Evolutionary conservation across 345 rosid genomes (phyloP), one percentile per base, ranked within the genome.

Genomic region (Conringia planisiliqua): DNA sequence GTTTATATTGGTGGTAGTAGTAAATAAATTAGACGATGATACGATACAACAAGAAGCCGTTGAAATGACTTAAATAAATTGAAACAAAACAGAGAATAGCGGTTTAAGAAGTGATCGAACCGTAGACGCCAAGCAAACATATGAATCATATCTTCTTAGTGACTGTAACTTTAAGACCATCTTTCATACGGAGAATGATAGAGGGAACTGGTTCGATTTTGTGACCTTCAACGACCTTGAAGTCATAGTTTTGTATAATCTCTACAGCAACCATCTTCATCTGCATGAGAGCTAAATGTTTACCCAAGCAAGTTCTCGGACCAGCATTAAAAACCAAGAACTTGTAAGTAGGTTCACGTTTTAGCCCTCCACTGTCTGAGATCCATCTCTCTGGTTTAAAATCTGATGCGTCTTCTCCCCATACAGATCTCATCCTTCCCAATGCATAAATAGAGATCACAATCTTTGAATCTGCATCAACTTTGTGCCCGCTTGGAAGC

Each of bases 371-470:
- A 33, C 36, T 48, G 13, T 80, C 70, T 38, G 46, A 69, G 42
- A 85, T 68, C 81, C 84, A 80, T 39, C 83, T 78, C 32, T 85
- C 84, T 0, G 83, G 88, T 62, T 72, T 85, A 62, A 82, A 84
- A 16, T 82, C 82, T 12, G 63, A 43, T 50, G 84, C 80, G 42
- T 80, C 82, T 10, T 78, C 79, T 22, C 88, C 86, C 84, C 86
- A 80, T 16, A 82, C 63, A 0, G 77, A 65, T 20, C 30, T 56
- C 86, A 84, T 84, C 29, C 85, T 82, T 22, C 82, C 82, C 43
- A 78, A 35, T 7, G 73, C 57, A 7, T 73, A 69, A 3, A 62
- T 62, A 44, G 63, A 16, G n/a, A 16, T 4, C 17, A 71, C 0
- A 7, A 75, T 69, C 46, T 22, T 72, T 40, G 56, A 39, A 3